Percentiles rank a stretch among this genome's conserved stretches.
Evolutionary conservation across 192 early-diverging fungal genomes (phyloP).

Genomic region (Thamnidium elegans): DNA sequence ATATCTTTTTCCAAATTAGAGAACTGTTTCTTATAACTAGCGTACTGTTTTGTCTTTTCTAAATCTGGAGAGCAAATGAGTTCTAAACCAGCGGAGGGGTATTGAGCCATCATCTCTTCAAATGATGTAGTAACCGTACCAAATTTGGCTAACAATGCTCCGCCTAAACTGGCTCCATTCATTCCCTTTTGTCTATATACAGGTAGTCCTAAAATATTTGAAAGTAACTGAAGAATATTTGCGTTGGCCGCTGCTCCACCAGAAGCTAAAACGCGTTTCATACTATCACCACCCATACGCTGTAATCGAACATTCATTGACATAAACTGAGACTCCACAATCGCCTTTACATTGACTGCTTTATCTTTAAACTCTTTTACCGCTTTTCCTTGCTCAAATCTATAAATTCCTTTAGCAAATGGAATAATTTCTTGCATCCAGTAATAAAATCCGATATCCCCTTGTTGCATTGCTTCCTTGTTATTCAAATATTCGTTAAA

Average conservation of each 20-base stretch:
- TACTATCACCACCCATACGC: slow-evolving; percentile 21
- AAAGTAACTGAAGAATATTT: slow-evolving; percentile 54
- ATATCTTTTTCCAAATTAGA: slow-evolving; percentile 9
- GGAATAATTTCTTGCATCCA: slow-evolving; percentile 75
- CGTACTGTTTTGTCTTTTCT: slow-evolving; percentile 11
- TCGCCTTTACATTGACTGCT: slow-evolving; percentile 51
- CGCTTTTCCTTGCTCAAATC: slow-evolving; percentile 47
- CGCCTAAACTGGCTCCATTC: slow-evolving; percentile 62
- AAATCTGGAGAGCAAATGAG: slow-evolving; percentile 21
- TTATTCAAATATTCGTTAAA: slow-evolving; percentile 50
- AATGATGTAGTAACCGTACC: slow-evolving; percentile 22
- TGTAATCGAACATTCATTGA: slow-evolving; percentile 59
- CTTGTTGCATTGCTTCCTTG: slow-evolving; percentile 18
- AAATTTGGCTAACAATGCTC: slow-evolving; percentile 51
- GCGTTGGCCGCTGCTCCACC: slow-evolving; percentile 72
- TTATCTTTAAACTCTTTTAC: slow-evolving; percentile 43
- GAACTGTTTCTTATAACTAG: slow-evolving; percentile 19
- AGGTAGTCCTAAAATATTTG: slow-evolving; percentile 69
- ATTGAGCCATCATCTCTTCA: slow-evolving; percentile 29
- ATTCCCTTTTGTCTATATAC: slow-evolving; percentile 53
- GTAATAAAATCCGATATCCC: slow-evolving; percentile 69
- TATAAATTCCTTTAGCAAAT: slow-evolving; percentile 60
- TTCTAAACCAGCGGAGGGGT: slow-evolving; percentile 15
- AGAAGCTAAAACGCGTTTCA: slow-evolving; percentile 61
- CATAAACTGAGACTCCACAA: slow-evolving; percentile 74